Conservation (phyloP, 495 filamentous ascomycete genomes). For the Hypoxylon perforatum region DNA sequence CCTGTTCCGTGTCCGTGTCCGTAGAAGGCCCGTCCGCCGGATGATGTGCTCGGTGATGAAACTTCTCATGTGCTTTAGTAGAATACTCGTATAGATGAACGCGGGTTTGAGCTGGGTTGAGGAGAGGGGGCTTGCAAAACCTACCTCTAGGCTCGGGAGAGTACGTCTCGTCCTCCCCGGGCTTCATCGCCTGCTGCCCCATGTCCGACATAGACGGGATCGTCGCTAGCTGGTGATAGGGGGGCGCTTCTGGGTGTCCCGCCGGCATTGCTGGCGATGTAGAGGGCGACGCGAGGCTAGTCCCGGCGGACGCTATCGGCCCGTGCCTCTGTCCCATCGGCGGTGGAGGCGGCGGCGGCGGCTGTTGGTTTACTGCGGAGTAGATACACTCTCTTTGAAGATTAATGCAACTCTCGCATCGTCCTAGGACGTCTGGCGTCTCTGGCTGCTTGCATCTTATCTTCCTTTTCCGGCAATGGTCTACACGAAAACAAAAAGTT, state of each 20-base stretch:
- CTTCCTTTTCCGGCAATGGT: constrained; percentile 93
- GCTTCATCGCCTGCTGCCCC: constrained; percentile 57
- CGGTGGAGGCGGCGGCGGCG: constrained; percentile 70
- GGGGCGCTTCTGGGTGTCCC: constrained; percentile 56
- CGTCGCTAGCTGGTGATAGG: constrained; percentile 56
- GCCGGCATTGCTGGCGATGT: constrained; percentile 62
- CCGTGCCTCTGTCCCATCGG: constrained; percentile 52
- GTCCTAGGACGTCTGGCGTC: constrained; percentile 75
- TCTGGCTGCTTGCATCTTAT: constrained; percentile 86
- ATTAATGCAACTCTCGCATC: constrained; percentile 95
- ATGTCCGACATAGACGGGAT: constrained; percentile 63
- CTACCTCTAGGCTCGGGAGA: constrained; percentile 54
- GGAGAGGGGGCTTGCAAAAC: constrained; percentile 23
- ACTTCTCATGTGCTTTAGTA: constrained; percentile 51
- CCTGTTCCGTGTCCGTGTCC: constrained; percentile 55
- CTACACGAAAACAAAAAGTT: constrained; percentile 55
- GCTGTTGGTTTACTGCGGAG: constrained; percentile 89
- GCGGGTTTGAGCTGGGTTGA: not conserved
- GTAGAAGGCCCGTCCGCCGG: constrained; percentile 48
- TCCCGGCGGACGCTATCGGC: constrained; percentile 51
- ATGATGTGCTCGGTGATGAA: constrained; percentile 44
- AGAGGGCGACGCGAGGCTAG: constrained; percentile 58
- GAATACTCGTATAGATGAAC: constrained; percentile 5
- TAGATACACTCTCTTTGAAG: constrained; percentile 97
- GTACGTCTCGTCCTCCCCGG: constrained; percentile 51